These are phyloP conservation scores for Solanum commersonii DNA, from an alignment of 257 asterid genomes.

Conservation along the genomic window DNA sequence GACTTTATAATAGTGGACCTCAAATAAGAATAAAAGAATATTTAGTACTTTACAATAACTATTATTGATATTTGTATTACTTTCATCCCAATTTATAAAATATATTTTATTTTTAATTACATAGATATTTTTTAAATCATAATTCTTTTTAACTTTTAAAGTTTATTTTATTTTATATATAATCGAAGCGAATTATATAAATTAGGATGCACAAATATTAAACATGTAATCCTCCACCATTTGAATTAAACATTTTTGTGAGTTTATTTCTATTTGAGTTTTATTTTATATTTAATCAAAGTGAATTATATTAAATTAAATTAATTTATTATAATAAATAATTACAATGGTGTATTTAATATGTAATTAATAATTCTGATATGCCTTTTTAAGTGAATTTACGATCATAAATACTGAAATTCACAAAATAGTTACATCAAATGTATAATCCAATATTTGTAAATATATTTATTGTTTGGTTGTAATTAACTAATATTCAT, in stretches of 20 bases:
- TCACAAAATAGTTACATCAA: neutral
- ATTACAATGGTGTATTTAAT: neutral
- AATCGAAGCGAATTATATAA: too few relatives aligned
- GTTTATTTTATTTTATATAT: too few relatives aligned
- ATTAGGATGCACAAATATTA: neutral
- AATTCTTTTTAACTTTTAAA: too few relatives aligned
- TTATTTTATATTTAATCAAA: too few relatives aligned
- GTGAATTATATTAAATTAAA: neutral
- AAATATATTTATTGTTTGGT: neutral
- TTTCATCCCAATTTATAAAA: neutral
- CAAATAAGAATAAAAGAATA: too few relatives aligned
- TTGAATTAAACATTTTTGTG: neutral
- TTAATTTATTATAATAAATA: neutral
- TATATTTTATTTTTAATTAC: too few relatives aligned
- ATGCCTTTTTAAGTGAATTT: neutral
- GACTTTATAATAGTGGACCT: neutral
- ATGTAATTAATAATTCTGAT: neutral
- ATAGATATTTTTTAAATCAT: too few relatives aligned
- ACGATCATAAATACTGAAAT: neutral
- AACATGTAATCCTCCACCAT: neutral
- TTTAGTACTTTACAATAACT: neutral
- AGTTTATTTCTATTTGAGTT: neutral
- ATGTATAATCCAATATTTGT: neutral
- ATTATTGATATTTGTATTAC: neutral
- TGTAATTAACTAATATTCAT: neutral